phyloP scores from a whole-genome alignment of 371 early-diverging fungal genomes.

The Syncephalastrum contaminatum region DNA sequence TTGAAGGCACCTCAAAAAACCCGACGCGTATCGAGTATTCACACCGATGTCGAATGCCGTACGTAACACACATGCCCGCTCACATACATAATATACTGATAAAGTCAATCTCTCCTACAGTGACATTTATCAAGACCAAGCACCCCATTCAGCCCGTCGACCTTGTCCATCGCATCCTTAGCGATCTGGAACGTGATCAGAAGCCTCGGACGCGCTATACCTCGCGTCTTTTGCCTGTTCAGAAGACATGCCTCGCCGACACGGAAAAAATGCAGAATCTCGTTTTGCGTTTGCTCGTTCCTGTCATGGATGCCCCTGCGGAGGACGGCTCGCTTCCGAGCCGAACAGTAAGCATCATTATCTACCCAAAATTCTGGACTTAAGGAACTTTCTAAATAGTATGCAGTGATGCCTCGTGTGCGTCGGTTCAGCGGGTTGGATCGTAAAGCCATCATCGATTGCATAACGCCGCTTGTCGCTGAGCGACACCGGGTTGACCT shows the following conservation, averaged over 20 bases:
- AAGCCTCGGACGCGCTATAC: conserved; percentile 61
- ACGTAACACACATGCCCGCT: conserved; percentile 7
- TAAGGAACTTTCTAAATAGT: conserved; percentile 36
- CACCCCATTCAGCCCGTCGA: conserved; percentile 57
- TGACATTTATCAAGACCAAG: conserved; percentile 26
- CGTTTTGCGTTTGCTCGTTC: conserved; percentile 52
- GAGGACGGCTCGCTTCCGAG: conserved; percentile 31
- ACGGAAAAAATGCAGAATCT: conserved; percentile 55
- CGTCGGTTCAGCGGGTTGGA: conserved; percentile 62
- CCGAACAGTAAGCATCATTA: conserved; percentile 27
- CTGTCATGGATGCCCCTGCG: conserved; percentile 52
- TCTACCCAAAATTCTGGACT: neutral
- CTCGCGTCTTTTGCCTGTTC: conserved; percentile 64
- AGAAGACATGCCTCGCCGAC: conserved; percentile 59
- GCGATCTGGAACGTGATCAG: conserved; percentile 56
- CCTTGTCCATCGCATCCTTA: conserved; percentile 61
- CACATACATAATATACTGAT: neutral
- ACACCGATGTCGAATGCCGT: conserved; percentile 65
- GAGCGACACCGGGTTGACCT: conserved; percentile 62
- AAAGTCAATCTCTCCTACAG: neutral
- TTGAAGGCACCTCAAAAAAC: conserved; percentile 44
- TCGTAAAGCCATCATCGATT: conserved; percentile 55
- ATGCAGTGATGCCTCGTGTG: conserved; percentile 62
- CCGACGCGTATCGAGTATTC: conserved; percentile 50
- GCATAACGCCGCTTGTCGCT: conserved; percentile 56